Conservation (phyloP, 768 basidiomycete genomes). For the Saitozyma podzolica region DNA sequence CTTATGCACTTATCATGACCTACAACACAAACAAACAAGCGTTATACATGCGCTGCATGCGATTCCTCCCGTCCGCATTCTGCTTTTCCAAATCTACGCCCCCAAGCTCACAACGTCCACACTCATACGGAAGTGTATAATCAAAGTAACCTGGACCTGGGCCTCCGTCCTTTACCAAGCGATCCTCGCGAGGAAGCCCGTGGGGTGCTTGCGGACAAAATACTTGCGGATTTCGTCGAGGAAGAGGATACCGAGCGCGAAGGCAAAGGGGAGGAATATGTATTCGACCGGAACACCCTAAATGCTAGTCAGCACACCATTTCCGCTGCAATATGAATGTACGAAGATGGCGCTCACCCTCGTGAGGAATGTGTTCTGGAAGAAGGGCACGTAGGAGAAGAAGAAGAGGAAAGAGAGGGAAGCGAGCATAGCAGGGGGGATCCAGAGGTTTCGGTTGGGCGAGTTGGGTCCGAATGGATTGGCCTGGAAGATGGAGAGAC, state of each 20-base stretch:
- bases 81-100: no score
- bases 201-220: conserved; percentile 44
- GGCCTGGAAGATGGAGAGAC: conserved; percentile 61
- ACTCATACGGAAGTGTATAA: background rate
- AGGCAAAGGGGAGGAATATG: conserved; percentile 61
- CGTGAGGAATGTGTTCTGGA: conserved; percentile 61
- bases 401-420: conserved; percentile 58
- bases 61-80: no score
- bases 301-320: background rate
- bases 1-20: no score
- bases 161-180: conserved; percentile 46
- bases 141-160: background rate
- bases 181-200: conserved; percentile 42
- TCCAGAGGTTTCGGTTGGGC: conserved; percentile 54
- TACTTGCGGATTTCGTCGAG: conserved; percentile 53
- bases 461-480: conserved; percentile 54
- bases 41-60: no score
- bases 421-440: conserved; percentile 57
- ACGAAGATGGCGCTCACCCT: conserved; percentile 50
- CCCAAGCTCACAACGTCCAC: no score
- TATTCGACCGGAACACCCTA: conserved; percentile 53
- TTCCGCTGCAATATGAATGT: background rate
- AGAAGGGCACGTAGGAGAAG: conserved; percentile 54
- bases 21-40: no score
- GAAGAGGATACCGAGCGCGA: conserved; percentile 48